phyloP scores from a whole-genome alignment of 1,139 yeast species.

The Candida buenavistaensis region DNA sequence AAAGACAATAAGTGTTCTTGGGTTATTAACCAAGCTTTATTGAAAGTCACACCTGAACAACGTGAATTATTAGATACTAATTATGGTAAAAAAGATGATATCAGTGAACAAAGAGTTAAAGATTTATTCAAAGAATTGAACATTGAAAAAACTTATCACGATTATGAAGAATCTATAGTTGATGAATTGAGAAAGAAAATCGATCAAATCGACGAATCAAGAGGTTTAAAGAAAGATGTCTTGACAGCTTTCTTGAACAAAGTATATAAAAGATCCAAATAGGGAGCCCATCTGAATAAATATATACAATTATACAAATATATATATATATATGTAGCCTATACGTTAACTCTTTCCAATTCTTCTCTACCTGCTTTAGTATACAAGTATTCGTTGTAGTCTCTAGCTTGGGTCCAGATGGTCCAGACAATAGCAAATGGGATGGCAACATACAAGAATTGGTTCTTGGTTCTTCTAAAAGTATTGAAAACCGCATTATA shows the following conservation, averaged over 20 bases:
- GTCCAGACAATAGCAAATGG: conserved; percentile 84
- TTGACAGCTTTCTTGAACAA: conserved; percentile 81
- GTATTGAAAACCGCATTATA: conserved; percentile 90
- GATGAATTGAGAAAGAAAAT: conserved; percentile 64
- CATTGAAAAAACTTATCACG: conserved; percentile 67
- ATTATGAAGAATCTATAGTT: conserved; percentile 82
- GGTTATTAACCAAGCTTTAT: conserved; percentile 92
- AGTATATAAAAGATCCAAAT: conserved; percentile 92
- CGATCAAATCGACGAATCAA: conserved; percentile 73
- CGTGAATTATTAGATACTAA: conserved; percentile 78
- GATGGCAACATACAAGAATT: conserved; percentile 71
- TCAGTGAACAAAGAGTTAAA: conserved; percentile 71
- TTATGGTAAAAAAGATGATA: conserved; percentile 82
- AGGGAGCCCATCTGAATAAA: conserved; percentile 16
- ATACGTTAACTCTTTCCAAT: conserved; percentile 76
- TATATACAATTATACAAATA: conserved; percentile 1
- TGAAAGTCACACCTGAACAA: conserved; percentile 77
- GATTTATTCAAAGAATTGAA: conserved; percentile 71
- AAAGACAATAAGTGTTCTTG: conserved; percentile 98
- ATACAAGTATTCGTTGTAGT: conserved; percentile 91
- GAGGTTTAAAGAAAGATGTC: conserved; percentile 89
- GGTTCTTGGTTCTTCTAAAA: conserved; percentile 91
- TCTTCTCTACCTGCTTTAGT: conserved; percentile 98
- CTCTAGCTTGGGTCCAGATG: conserved; percentile 85
- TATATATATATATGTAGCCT: conserved; percentile 17